A percentile compares a stretch with the other conserved stretches of the same genome.
phyloP scores from a whole-genome alignment of 257 asterid species.

The Solanum pennellii region DNA sequence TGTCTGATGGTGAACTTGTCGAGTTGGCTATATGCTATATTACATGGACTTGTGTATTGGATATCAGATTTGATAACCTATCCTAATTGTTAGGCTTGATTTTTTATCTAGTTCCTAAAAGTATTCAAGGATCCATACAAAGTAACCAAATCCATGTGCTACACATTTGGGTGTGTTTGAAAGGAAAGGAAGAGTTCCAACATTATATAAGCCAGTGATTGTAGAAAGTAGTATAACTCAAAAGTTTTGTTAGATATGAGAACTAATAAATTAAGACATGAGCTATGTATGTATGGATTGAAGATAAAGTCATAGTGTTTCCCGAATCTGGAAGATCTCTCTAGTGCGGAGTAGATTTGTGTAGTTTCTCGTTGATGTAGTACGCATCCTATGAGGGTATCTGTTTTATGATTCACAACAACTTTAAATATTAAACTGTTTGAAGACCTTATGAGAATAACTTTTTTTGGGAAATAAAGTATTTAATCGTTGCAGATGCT shows the following conservation, averaged over 20 bases:
- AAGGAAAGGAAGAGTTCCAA: background rate
- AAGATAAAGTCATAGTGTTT: background rate
- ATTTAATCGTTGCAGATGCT: background rate
- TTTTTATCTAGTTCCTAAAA: background rate
- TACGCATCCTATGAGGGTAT: too few relatives aligned
- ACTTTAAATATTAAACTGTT: background rate
- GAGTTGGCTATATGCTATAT: background rate
- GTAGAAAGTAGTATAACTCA: background rate
- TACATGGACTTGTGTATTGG: background rate
- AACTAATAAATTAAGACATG: background rate
- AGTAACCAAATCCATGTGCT: background rate
- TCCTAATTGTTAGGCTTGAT: background rate
- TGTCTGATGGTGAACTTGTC: background rate
- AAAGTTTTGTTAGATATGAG: background rate
- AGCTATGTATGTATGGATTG: background rate
- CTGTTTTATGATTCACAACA: background rate
- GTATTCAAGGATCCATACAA: background rate
- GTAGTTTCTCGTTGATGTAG: background rate
- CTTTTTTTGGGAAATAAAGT: background rate
- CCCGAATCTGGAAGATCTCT: background rate
- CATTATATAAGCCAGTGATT: background rate
- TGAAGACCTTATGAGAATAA: background rate
- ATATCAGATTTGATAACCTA: background rate
- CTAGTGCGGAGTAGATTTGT: background rate
- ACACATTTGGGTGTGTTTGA: background rate